Percentiles rank a stretch among this genome's conserved stretches.
Evolutionary conservation across 2,329 filamentous ascomycete species (phyloP).

Genomic region (Coleophoma cylindrospora): DNA sequence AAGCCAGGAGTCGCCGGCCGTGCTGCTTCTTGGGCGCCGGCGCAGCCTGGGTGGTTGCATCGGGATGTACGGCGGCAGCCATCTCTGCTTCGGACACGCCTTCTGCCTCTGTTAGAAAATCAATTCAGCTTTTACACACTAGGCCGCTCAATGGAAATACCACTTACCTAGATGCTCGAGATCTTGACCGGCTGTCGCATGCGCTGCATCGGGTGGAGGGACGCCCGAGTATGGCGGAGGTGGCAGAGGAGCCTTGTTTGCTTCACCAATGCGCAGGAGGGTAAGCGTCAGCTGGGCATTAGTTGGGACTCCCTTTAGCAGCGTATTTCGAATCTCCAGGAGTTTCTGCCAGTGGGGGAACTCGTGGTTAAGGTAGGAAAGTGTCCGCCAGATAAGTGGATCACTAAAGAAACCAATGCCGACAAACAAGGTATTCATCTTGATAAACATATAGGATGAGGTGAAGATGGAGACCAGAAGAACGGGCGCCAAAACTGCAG

Average conservation of each 20-base stretch:
- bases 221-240: constrained; percentile 44
- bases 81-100: constrained; percentile 22
- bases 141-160: constrained; percentile 25
- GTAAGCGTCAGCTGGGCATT: constrained; percentile 82
- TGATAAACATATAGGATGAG: constrained; percentile 56
- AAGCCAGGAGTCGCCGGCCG: constrained; percentile 37
- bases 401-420: constrained; percentile 79
- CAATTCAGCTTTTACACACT: neutral
- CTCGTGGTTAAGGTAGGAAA: constrained; percentile 53
- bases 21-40: constrained; percentile 16
- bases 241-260: constrained; percentile 73
- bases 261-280: constrained; percentile 74
- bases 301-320: constrained; percentile 78
- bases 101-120: constrained; percentile 14
- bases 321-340: constrained; percentile 67
- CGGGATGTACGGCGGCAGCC: constrained; percentile 32
- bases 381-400: constrained; percentile 58
- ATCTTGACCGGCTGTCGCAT: constrained; percentile 43
- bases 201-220: constrained; percentile 32
- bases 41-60: constrained; percentile 19
- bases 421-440: constrained; percentile 59
- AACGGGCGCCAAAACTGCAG: constrained; percentile 44
- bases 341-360: constrained; percentile 72
- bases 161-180: constrained; percentile 44
- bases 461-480: constrained; percentile 47